Conservation (phyloP, 257 asterid genomes). For the Buddleja alternifolia region DNA sequence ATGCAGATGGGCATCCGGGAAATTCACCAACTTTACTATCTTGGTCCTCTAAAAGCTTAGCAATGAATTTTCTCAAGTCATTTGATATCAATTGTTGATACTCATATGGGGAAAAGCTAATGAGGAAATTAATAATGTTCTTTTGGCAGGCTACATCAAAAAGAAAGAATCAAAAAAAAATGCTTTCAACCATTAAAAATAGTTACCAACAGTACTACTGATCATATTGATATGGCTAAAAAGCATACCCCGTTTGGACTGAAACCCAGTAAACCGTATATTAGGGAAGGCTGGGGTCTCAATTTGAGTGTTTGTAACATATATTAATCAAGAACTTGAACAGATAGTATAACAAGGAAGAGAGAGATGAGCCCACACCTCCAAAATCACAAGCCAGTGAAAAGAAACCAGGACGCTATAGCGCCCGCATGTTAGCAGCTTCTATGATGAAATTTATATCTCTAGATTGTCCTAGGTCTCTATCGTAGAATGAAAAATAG, state of each 20-base stretch:
- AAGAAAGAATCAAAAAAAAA: background rate
- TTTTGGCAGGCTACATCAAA: background rate
- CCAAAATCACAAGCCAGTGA: background rate
- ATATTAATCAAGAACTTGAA: background rate
- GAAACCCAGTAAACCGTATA: no score
- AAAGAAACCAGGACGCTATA: background rate
- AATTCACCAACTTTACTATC: background rate
- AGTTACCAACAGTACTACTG: background rate
- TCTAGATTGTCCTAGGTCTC: background rate
- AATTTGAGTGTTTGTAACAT: no score
- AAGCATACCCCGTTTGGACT: no score
- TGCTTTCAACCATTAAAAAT: background rate
- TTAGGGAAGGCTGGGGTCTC: no score
- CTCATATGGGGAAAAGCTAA: background rate
- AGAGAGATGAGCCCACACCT: background rate
- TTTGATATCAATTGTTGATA: background rate
- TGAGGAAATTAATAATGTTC: background rate
- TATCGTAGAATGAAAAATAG: background rate
- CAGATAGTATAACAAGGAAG: background rate
- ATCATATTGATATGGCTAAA: background rate
- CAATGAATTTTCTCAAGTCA: background rate
- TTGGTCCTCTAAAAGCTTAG: background rate
- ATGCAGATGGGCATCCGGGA: conserved; percentile 1
- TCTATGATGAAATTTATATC: background rate
- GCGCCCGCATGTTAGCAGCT: background rate